Evolutionary conservation across 1,284 basidiomycete species (phyloP), one percentile per base, ranked within the genome.

Genomic region (Cryptococcus wingfieldii): DNA sequence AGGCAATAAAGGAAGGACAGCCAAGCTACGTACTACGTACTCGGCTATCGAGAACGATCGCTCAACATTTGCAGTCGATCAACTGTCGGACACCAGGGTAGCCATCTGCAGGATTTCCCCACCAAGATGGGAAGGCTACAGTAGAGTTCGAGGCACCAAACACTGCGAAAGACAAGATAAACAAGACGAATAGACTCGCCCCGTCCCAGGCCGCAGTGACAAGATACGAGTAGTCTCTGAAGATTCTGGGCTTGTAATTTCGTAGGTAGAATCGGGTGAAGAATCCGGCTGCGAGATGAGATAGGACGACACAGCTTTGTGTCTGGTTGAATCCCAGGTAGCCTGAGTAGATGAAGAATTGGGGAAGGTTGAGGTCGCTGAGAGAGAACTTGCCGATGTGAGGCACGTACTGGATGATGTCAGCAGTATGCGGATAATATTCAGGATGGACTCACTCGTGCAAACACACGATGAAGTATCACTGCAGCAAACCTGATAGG

Each of bases 101-200:
- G 1, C 52, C 59, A 13, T 56, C 53, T n/a, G 55, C 41, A 14
- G 51, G 54, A 41, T 65, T 67, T 12, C 65, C 66, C 64, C 64
- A 67, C 64, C 66, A 67, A 23, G 8, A 52, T 25, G 66, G 66
- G 49, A 67, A 67, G 12, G 60, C 46, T 31, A 45, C 53, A 16
- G 23, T 37, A 13, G 56, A 34, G 3, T 62, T 60, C 6, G 52
- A 59, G 2, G 62, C 66, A 7, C 64, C 66, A 8, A 66, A 63
- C 6, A 72, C 50, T n/a, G 69, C 54, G 59, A 77, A 66, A n/a
- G 73, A 55, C 53, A 76, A 76, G 13, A 79, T 72, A 55, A 79
- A 79, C 19, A 77, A 67, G 70, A 78, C 76, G 18, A 75, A 60
- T 14, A 74, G 61, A 12, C 69, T 71, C 4, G 72, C 78, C 16